Evolutionary conservation across 768 basidiomycete species (phyloP).

Genomic region (Tricholoma hemisulphureum): DNA sequence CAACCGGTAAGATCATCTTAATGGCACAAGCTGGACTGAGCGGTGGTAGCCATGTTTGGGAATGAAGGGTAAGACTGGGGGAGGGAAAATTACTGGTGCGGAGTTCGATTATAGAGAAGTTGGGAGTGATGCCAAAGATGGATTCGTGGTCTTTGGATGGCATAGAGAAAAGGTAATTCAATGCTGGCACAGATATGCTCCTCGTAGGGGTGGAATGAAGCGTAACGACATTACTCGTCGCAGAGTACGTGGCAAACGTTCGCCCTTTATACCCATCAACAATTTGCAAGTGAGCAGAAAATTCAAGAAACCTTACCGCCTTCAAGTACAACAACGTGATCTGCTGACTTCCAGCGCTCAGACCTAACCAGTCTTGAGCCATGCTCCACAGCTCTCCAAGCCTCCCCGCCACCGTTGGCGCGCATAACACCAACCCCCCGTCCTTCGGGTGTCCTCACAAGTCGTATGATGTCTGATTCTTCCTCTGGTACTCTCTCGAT

Average conservation of each 20-base stretch:
- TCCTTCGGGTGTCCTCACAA: constrained; percentile 80
- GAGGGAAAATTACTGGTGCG: constrained; percentile 35
- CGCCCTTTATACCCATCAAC: constrained; percentile 37
- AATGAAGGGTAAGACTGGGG: constrained; percentile 43
- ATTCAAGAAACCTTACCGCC: constrained; percentile 44
- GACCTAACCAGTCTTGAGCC: constrained; percentile 49
- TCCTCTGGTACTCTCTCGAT: constrained; percentile 42
- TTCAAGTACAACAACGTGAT: constrained; percentile 69
- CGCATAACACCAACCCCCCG: constrained; percentile 69
- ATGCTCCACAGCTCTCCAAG: constrained; percentile 53
- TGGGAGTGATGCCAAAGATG: constrained; percentile 66
- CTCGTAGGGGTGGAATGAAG: constrained; percentile 51
- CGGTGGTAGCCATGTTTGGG: constrained; percentile 54
- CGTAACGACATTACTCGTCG: constrained; percentile 44
- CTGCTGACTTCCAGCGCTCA: constrained; percentile 53
- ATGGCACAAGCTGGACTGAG: constrained; percentile 39
- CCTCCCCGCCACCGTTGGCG: constrained; percentile 55
- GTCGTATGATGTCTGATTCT: constrained; percentile 52
- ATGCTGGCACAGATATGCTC: constrained; percentile 43
- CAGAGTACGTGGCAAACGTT: constrained; percentile 59
- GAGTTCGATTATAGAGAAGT: constrained; percentile 59
- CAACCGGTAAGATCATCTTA: constrained; percentile 69
- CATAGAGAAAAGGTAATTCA: constrained; percentile 64
- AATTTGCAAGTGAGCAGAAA: constrained; percentile 1
- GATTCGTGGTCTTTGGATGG: constrained; percentile 55